Conservation (phyloP, 768 basidiomycete species). For the Trametes villosa region DNA sequence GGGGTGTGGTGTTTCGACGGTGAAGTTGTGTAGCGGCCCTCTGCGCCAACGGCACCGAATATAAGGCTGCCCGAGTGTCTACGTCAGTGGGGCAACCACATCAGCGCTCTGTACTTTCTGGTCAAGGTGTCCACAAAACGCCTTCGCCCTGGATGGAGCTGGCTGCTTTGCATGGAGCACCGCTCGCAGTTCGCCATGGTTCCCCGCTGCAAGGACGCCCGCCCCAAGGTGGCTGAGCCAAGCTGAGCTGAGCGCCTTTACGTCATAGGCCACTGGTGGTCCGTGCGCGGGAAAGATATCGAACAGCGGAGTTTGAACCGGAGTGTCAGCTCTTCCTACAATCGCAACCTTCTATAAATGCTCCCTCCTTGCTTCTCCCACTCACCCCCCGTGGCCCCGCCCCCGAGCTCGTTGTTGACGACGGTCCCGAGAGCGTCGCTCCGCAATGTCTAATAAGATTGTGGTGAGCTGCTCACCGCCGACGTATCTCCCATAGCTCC, state of each 20-base stretch:
- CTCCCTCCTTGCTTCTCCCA: constrained; percentile 33
- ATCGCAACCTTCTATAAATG: constrained; percentile 39
- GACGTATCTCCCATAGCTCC: constrained; percentile 55
- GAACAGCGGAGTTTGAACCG: constrained; percentile 48
- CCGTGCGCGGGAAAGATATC: constrained; percentile 51
- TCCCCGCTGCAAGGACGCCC: background rate
- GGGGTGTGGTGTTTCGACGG: background rate
- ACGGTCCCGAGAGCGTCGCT: constrained; percentile 35
- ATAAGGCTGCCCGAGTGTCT: background rate
- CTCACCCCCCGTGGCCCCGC: constrained; percentile 40
- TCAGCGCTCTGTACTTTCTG: background rate
- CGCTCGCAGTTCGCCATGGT: too few species aligned
- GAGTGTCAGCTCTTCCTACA: constrained; percentile 32
- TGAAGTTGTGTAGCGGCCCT: background rate
- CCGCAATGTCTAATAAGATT: constrained; percentile 94
- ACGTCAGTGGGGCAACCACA: constrained; percentile 15
- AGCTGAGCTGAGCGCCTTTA: background rate
- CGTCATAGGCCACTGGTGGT: constrained; percentile 32
- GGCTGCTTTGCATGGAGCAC: constrained; percentile 9
- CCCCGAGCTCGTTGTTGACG: constrained; percentile 36
- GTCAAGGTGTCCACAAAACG: constrained; percentile 8
- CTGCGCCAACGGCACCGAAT: background rate
- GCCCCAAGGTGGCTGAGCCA: background rate
- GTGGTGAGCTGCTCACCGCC: constrained; percentile 89
- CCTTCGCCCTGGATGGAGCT: constrained; percentile 1